These are phyloP conservation scores for Mycena haematopus DNA, from an alignment of 768 basidiomycete genomes.

Conservation along the genomic window DNA sequence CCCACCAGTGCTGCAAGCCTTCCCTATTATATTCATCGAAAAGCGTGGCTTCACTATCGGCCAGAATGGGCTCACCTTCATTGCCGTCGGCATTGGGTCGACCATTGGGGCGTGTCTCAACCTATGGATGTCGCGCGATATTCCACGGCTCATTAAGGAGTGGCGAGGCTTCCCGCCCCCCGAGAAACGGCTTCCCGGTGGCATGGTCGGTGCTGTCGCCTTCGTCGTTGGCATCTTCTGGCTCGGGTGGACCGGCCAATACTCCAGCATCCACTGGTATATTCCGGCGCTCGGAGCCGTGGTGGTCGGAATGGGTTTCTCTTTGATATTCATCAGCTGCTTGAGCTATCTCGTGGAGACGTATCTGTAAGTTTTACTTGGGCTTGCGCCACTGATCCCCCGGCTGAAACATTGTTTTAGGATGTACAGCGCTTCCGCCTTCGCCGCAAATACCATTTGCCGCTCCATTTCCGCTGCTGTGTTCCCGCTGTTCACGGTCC, in stretches of 20 bases:
- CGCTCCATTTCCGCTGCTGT: slow-evolving; percentile 63
- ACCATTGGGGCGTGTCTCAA: slow-evolving; percentile 51
- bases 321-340: slow-evolving; percentile 66
- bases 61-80: slow-evolving; percentile 56
- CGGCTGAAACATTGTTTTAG: slow-evolving; percentile 22
- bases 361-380: slow-evolving; percentile 46
- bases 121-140: slow-evolving; percentile 42
- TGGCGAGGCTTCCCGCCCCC: slow-evolving; percentile 65
- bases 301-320: slow-evolving; percentile 54
- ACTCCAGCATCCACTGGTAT: slow-evolving; percentile 60
- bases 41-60: slow-evolving; percentile 46
- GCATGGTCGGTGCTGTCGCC: slow-evolving; percentile 60
- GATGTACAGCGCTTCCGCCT: slow-evolving; percentile 66
- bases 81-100: slow-evolving; percentile 61
- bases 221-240: slow-evolving; percentile 70
- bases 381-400: too few species aligned
- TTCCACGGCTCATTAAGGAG: slow-evolving; percentile 50
- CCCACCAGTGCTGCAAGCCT: slow-evolving; percentile 60
- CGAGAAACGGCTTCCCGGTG: slow-evolving; percentile 61
- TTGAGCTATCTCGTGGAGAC: slow-evolving; percentile 65
- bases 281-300: slow-evolving; percentile 61
- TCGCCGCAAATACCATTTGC: slow-evolving; percentile 65
- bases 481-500: slow-evolving; percentile 71
- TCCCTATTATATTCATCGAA: slow-evolving; percentile 52
- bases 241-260: slow-evolving; percentile 69